Evolutionary conservation across 2,329 filamentous ascomycete species (phyloP).

Genomic region (Neobulgaria alba): DNA sequence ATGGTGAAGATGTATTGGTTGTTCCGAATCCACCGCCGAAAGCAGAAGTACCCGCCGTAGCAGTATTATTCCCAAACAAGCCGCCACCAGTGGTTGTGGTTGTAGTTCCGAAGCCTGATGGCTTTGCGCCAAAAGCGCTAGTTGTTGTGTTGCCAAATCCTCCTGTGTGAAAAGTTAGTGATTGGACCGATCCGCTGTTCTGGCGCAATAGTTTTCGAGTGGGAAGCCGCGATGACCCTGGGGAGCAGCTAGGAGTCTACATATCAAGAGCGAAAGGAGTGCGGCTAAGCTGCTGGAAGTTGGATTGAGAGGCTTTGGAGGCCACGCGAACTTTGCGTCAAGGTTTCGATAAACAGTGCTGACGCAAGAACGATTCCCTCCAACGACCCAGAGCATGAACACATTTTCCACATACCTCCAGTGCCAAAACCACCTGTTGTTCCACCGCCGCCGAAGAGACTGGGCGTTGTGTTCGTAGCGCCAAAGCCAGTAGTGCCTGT

Average conservation of each 20-base stretch:
- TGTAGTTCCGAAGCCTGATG: constrained; percentile 37
- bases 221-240: no score
- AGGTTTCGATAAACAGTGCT: background rate
- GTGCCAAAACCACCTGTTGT: constrained; percentile 29
- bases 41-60: constrained; percentile 24
- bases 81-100: constrained; percentile 36
- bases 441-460: constrained; percentile 34
- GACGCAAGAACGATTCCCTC: constrained; percentile 13
- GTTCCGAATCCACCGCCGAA: constrained; percentile 37
- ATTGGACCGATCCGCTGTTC: no score
- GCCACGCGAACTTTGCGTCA: constrained; percentile 5
- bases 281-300: background rate
- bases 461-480: constrained; percentile 28
- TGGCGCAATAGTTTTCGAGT: no score
- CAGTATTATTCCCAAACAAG: constrained; percentile 40
- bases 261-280: background rate
- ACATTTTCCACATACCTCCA: constrained; percentile 31
- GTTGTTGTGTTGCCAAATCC: constrained; percentile 37
- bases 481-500: constrained; percentile 33
- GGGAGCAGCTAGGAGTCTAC: no score
- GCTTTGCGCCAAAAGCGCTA: constrained; percentile 30
- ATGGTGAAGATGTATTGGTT: constrained; percentile 24
- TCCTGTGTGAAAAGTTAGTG: constrained; percentile 21
- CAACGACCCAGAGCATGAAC: constrained; percentile 18
- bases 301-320: constrained; percentile 1